These are phyloP conservation scores for Aspergillus candidus DNA, from an alignment of 2,329 filamentous ascomycete species.

Conservation along the genomic window DNA sequence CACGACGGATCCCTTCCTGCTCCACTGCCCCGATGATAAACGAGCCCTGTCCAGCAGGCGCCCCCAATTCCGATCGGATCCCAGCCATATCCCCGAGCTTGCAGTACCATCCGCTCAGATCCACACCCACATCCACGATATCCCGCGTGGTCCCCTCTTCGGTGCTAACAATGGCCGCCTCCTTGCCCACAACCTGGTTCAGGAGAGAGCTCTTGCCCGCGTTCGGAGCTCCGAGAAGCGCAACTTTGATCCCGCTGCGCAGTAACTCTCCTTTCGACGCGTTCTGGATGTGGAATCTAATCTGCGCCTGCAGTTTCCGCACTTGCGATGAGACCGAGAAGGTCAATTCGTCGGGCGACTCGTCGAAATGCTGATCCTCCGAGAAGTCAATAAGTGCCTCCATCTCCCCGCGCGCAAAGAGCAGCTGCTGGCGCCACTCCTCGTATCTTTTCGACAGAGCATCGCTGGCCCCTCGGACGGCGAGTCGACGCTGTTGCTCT, in stretches of 20 bases:
- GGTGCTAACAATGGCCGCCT: conserved; percentile 89
- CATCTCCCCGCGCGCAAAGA: conserved; percentile 80
- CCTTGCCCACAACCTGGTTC: conserved; percentile 81
- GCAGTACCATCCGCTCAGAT: conserved; percentile 83
- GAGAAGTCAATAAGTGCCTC: conserved; percentile 96
- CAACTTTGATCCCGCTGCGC: conserved; percentile 76
- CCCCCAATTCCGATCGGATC: conserved; percentile 50
- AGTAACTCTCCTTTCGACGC: conserved; percentile 78
- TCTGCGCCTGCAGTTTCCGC: conserved; percentile 52
- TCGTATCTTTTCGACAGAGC: conserved; percentile 72
- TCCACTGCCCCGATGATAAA: conserved; percentile 65
- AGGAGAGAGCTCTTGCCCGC: conserved; percentile 91
- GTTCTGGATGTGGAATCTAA: conserved; percentile 66
- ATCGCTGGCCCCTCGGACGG: conserved; percentile 70
- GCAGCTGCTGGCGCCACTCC: conserved; percentile 66
- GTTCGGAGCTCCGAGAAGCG: conserved; percentile 85
- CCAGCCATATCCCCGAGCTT: conserved; percentile 95
- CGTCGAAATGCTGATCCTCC: conserved; percentile 95
- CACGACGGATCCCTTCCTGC: conserved; percentile 81
- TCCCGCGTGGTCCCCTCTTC: conserved; percentile 93
- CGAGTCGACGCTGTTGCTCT: conserved; percentile 84
- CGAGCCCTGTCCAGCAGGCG: conserved; percentile 10
- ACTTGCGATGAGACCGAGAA: conserved; percentile 63
- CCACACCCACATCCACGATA: conserved; percentile 84
- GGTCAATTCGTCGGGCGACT: conserved; percentile 68